Base-by-base conservation (phyloP, 2,329 filamentous ascomycete genomes). In the Thermothelomyces thermophilus region DNA sequence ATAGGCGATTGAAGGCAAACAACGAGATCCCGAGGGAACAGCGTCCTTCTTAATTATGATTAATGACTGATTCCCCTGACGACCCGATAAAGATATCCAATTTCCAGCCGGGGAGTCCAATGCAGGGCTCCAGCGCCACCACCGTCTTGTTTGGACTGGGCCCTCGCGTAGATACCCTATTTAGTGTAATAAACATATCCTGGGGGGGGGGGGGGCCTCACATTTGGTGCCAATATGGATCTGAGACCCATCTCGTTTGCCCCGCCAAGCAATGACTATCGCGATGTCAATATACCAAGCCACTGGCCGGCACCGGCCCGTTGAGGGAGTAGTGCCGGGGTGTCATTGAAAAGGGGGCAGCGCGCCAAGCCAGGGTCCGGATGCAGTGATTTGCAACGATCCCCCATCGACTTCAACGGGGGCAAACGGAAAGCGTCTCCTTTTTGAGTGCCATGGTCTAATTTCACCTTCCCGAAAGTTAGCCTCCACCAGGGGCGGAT, bases 211-310 rank as follows among this genome's bases (percentile, higher is more conserved):
- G n/a, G n/a, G n/a, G n/a, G n/a, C n/a, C n/a, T n/a, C n/a, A n/a
- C n/a, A n/a, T n/a, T n/a, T 31, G 9, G 30, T 31, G 30, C 47
- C 19, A 35, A 50, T 41, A 2, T 4, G 35, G 47, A 26, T 13
- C 7, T 14, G 17, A n/a, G n/a, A 16, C 19, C 47, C 48, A 48
- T 50, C 48, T 54, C 48, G 45, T 54, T 54, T 54, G 51, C 28
- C 16, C 16, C 20, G 51, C 51, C 51, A 54, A 54, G 51, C 30
- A 22, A 17, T 35, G 41, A 54, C 48, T 51, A 51, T 54, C 51
- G 44, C 43, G 51, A 51, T 48, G 48, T 48, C 44, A 54, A 50
- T 50, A 45, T 33, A 44, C 51, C 51, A 54, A 54, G 51, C 24
- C 40, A 45, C 45, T 54, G 51, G 45, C 48, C 16, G 43, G 22